Evolutionary conservation across 495 filamentous ascomycete species (phyloP).

Genomic region (Aspergillus carlsbadensis): DNA sequence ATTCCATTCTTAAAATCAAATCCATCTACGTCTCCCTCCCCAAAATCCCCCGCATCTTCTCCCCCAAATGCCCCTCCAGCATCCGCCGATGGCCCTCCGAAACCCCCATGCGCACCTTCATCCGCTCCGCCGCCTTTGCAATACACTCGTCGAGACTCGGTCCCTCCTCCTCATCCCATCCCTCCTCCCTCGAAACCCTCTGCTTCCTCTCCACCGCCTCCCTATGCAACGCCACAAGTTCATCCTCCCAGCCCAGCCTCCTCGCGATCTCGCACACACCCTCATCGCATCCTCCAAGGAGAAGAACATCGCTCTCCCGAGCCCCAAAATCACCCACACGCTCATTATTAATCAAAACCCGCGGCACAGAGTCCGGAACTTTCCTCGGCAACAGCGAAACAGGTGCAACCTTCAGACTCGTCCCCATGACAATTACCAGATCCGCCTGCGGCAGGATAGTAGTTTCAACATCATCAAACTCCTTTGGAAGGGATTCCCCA

Average conservation of each 20-base stretch:
- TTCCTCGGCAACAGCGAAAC: slow-evolving; percentile 68
- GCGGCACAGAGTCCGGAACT: slow-evolving; percentile 55
- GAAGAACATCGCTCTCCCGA: slow-evolving; percentile 62
- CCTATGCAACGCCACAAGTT: slow-evolving; percentile 66
- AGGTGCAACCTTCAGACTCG: slow-evolving; percentile 78
- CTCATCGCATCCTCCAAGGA: slow-evolving; percentile 69
- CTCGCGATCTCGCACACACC: slow-evolving; percentile 74
- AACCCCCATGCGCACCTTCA: slow-evolving; percentile 15
- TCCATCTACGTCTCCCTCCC: not conserved
- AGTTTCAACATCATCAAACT: slow-evolving; percentile 40
- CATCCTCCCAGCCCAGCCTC: slow-evolving; percentile 74
- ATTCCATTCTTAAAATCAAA: too few relatives aligned
- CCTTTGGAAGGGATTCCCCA: slow-evolving; percentile 72
- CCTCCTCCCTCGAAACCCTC: slow-evolving; percentile 1
- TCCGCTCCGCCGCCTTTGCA: slow-evolving; percentile 32
- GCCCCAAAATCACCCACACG: slow-evolving; percentile 69
- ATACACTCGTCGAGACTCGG: slow-evolving; percentile 43
- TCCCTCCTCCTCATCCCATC: slow-evolving; percentile 11
- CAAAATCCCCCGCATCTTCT: slow-evolving; percentile 12
- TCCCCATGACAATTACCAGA: slow-evolving; percentile 82
- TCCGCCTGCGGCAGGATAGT: slow-evolving; percentile 55
- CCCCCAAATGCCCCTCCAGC: slow-evolving; percentile 28
- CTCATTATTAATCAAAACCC: slow-evolving; percentile 80
- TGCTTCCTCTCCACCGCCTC: slow-evolving; percentile 35
- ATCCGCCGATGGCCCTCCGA: slow-evolving; percentile 29